phyloP scores from a whole-genome alignment of 1,139 yeast genomes.

The Sugiyamaella novakii region DNA sequence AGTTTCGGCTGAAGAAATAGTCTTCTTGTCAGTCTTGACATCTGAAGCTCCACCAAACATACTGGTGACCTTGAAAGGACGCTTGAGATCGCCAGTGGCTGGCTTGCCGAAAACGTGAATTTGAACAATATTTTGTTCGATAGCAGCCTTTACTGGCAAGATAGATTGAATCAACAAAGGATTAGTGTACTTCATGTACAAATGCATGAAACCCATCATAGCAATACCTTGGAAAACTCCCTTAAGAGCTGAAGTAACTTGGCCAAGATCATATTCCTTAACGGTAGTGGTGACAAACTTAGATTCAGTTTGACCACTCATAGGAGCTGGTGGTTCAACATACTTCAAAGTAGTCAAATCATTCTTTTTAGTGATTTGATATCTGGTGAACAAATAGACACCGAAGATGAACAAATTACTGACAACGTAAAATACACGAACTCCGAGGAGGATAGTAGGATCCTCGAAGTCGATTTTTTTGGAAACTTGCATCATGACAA shows the following conservation, averaged over 20 bases:
- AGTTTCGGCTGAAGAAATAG: constrained; percentile 82
- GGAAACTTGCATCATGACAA: constrained; percentile 95
- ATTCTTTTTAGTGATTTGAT: constrained; percentile 68
- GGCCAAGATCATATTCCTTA: constrained; percentile 90
- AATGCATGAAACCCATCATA: constrained; percentile 98
- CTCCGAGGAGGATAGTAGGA: constrained; percentile 71
- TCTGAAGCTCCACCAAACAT: constrained; percentile 72
- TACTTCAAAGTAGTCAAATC: constrained; percentile 88
- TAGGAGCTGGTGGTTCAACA: constrained; percentile 81
- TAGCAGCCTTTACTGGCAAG: constrained; percentile 84
- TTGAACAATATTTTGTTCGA: constrained; percentile 89
- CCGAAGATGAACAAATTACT: constrained; percentile 68
- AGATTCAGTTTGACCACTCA: constrained; percentile 73
- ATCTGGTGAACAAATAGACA: constrained; percentile 66
- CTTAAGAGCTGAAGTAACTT: constrained; percentile 76
- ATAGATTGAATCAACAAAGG: constrained; percentile 95
- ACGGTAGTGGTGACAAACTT: constrained; percentile 85
- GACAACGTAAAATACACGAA: constrained; percentile 69
- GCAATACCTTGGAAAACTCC: constrained; percentile 86
- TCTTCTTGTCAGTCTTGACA: constrained; percentile 78
- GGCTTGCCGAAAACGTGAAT: constrained; percentile 84
- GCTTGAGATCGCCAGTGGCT: constrained; percentile 88
- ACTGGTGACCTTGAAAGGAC: constrained; percentile 93
- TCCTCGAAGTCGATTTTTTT: constrained; percentile 89
- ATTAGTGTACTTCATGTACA: constrained; percentile 96